A percentile compares a stretch with the other conserved stretches of the same genome.
phyloP scores from a whole-genome alignment of 2,329 filamentous ascomycete genomes.

The Aurifilum marmelostoma region DNA sequence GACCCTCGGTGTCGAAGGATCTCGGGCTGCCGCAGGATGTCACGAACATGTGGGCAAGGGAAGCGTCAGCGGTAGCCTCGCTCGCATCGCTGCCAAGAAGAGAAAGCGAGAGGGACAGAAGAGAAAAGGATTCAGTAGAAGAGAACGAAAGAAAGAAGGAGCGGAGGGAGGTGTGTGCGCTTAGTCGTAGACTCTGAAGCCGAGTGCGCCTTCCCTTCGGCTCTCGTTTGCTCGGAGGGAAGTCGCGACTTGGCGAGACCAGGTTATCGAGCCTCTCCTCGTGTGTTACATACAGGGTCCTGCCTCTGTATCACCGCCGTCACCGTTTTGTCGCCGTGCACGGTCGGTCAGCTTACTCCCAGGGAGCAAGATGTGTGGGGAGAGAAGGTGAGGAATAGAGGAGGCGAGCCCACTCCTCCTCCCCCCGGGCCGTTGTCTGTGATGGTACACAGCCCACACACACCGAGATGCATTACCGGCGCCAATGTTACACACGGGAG shows the following conservation, averaged over 20 bases:
- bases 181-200: not conserved
- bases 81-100: not conserved
- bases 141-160: not conserved
- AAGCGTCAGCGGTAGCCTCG: not conserved
- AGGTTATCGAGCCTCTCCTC: not conserved
- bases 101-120: not conserved
- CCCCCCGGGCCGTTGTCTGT: not conserved
- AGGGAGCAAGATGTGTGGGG: not conserved
- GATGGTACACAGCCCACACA: not conserved
- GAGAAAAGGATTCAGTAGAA: not conserved
- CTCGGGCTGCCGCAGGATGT: not conserved
- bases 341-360: slow-evolving; percentile 3
- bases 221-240: not conserved
- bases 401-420: not conserved
- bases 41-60: not conserved
- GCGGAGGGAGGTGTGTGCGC: not conserved
- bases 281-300: not conserved
- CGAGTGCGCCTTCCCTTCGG: not conserved
- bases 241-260: not conserved
- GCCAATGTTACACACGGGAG: not conserved
- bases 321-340: not conserved
- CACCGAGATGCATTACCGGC: not conserved
- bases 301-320: not conserved
- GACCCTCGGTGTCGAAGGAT: slow-evolving; percentile 4
- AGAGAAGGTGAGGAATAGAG: not conserved